phyloP scores from a whole-genome alignment of 2,329 filamentous ascomycete genomes.

The Penicillium sp. region DNA sequence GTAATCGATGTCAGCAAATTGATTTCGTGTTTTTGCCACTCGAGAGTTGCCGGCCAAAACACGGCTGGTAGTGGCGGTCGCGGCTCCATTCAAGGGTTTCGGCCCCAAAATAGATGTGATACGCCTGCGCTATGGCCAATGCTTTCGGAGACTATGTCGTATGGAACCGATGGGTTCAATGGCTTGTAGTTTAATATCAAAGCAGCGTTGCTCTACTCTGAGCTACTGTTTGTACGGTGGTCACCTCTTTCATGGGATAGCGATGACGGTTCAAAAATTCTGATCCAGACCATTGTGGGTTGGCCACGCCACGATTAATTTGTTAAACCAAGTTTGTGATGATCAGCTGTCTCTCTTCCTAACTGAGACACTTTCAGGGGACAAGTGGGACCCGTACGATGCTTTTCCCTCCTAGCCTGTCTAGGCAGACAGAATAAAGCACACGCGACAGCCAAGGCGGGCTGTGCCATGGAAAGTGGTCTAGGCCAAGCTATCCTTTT shows the following conservation, averaged over 20 bases:
- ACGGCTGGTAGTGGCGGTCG: neutral
- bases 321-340: neutral
- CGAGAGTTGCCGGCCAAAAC: neutral
- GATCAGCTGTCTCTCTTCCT: neutral
- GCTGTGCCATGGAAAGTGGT: neutral
- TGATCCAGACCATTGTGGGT: neutral
- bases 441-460: neutral
- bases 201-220: neutral
- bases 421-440: neutral
- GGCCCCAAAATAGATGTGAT: neutral
- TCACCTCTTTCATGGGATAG: neutral
- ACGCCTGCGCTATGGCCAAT: neutral
- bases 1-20: neutral
- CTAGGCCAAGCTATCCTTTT: neutral
- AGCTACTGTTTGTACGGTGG: too few relatives aligned
- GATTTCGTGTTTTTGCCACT: neutral
- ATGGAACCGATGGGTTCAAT: neutral
- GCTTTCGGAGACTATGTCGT: neutral
- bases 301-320: slow-evolving; percentile 2
- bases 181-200: neutral
- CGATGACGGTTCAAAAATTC: neutral
- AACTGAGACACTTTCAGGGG: neutral
- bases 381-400: neutral
- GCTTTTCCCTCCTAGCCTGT: neutral
- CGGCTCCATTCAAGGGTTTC: neutral